Evolutionary conservation across 352 stramenopile species (phyloP).

Genomic region (Phytophthora parvispora): DNA sequence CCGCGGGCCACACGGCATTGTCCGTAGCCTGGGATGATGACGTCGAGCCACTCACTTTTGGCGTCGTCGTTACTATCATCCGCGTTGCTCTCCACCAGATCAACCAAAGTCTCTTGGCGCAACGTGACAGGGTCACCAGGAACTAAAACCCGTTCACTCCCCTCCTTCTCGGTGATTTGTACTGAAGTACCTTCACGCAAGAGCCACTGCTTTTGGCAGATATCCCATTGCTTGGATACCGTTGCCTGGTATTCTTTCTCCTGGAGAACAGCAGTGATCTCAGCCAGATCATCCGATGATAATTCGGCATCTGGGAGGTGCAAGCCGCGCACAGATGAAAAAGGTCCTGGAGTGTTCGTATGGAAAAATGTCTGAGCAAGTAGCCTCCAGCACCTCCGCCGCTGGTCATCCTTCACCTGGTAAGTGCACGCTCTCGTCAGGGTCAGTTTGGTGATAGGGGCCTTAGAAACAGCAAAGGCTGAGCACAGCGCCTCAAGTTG

Average conservation of each 20-base stretch:
- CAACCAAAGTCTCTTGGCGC: not conserved
- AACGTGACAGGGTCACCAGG: not conserved
- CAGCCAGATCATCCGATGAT: slow-evolving; percentile 3
- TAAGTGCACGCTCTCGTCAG: slow-evolving; percentile 4
- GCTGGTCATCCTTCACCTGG: not conserved
- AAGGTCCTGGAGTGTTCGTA: not conserved
- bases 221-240: slow-evolving; percentile 7
- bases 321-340: slow-evolving; percentile 9
- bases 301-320: not conserved
- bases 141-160: not conserved
- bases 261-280: slow-evolving; percentile 7
- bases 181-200: slow-evolving; percentile 2
- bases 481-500: slow-evolving; percentile 22
- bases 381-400: not conserved
- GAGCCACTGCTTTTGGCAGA: slow-evolving; percentile 4
- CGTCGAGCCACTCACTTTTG: not conserved
- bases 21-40: slow-evolving; percentile 13
- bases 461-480: not conserved
- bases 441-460: slow-evolving; percentile 2
- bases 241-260: slow-evolving; percentile 5
- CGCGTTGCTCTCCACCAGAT: not conserved
- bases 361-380: slow-evolving; percentile 19
- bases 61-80: not conserved
- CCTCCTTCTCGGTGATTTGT: not conserved
- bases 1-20: slow-evolving; percentile 4